Evolutionary conservation across 768 basidiomycete genomes (phyloP).

Genomic region (Epithele typhae): DNA sequence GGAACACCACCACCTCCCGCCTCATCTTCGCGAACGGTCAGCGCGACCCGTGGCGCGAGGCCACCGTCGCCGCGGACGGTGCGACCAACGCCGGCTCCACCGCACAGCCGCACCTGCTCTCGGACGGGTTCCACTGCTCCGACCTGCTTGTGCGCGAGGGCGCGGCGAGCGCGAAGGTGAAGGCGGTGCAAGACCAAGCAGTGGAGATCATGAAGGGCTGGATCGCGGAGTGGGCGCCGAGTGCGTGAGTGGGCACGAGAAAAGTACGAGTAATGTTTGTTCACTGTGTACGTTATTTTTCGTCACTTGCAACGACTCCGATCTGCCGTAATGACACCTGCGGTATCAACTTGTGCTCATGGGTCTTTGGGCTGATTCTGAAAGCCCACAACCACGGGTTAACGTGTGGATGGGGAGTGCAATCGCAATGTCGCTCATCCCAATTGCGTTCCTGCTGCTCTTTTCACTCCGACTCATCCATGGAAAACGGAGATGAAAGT

Average conservation of each 20-base stretch:
- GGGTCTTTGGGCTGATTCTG: too few species aligned
- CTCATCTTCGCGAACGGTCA: constrained; percentile 69
- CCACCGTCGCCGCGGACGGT: constrained; percentile 57
- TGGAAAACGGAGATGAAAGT: too few species aligned
- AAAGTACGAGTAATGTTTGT: background rate
- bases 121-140: constrained; percentile 65
- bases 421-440: too few species aligned
- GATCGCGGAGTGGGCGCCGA: constrained; percentile 32
- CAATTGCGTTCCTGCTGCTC: too few species aligned
- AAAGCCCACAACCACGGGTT: too few species aligned
- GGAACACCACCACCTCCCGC: constrained; percentile 51
- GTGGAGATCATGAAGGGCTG: constrained; percentile 51
- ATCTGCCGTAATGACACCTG: too few species aligned
- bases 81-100: constrained; percentile 41
- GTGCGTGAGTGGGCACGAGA: background rate
- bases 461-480: too few species aligned
- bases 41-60: constrained; percentile 69
- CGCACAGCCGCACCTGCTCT: constrained; percentile 48
- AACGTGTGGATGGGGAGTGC: too few species aligned
- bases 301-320: too few species aligned
- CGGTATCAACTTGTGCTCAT: too few species aligned
- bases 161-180: constrained; percentile 43
- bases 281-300: background rate
- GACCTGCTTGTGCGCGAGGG: constrained; percentile 44
- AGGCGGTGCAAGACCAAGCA: constrained; percentile 46